Base-by-base conservation (phyloP, 2,329 filamentous ascomycete genomes). In the Penicillium crustosum region DNA sequence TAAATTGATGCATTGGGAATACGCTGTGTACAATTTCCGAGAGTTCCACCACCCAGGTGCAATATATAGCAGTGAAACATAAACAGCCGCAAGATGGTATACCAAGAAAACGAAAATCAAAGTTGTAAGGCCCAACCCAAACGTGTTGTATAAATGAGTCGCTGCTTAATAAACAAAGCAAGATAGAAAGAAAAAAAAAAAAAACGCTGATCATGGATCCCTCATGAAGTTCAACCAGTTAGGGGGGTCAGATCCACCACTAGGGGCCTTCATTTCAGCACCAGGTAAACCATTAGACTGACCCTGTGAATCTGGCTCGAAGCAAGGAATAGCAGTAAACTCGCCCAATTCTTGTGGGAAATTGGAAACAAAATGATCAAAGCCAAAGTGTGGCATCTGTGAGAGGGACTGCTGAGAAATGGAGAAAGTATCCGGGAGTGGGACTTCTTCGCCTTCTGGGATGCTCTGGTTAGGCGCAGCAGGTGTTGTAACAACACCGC, bases 361-460 rank as follows among this genome's bases (percentile, higher is more conserved):
- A 41, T 75, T 76, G 9, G 73, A 74, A 4, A 76, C 72, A 29
- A 76, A 76, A 35, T 75, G 72, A 53, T 76, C 74, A 48, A 75
- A 71, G 1, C 71, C 73, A 27, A 75, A 72, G 59, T 69, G 69
- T 6, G 73, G 66, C 58, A 72, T 68, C 12, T 71, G 66, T 0
- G 70, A 66, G 17, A 72, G 63, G 0, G 67, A 56, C n/a, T 66
- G 60, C 53, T 73, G 68, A 12, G 71, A 66, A 2, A 69, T 57
- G 2, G 68, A 63, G 38, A 73, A 73, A 38, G 65, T 68, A 10
- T 71, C 66, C 0, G 68, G 59, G 10, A 69, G 59, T 2, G 66
- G 58, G 4, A 68, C 58, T n/a, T 66, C 58, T 15, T 66, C 65
- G 9, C 50, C 57, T 27, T 70, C 64, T 44, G 69, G 61, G 3